Evolutionary conservation across 768 basidiomycete genomes (phyloP).

Genomic region (Psilocybe sp.): DNA sequence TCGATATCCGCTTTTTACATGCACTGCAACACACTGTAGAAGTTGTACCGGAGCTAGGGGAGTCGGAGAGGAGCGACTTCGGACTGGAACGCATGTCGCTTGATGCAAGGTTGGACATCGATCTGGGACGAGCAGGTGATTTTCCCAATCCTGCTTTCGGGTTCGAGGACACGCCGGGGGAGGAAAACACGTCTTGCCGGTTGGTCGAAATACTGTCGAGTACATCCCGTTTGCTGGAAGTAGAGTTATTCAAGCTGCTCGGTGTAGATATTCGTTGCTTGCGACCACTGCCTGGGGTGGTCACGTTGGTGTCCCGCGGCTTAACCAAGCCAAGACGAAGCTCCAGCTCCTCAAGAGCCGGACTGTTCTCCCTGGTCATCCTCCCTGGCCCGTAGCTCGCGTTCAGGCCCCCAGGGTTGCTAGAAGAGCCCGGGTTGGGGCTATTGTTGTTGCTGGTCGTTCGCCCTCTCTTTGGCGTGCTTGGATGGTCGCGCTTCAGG

Average conservation of each 20-base stretch:
- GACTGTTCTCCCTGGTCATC: constrained; percentile 51
- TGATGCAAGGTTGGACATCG: neutral
- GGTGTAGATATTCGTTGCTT: constrained; percentile 37
- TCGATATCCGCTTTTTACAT: constrained; percentile 60
- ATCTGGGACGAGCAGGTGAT: neutral
- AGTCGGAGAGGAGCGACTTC: neutral
- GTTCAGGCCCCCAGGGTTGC: constrained; percentile 45
- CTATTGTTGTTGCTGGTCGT: constrained; percentile 25
- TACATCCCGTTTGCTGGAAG: neutral
- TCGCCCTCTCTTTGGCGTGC: constrained; percentile 40
- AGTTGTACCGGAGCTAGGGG: constrained; percentile 23
- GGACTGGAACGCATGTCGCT: too few species aligned
- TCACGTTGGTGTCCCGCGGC: constrained; percentile 52
- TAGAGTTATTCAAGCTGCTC: neutral
- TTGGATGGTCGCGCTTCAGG: constrained; percentile 46
- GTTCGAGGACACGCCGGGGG: too few species aligned
- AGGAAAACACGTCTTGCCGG: too few species aligned
- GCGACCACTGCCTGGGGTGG: constrained; percentile 54
- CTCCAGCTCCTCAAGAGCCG: constrained; percentile 63
- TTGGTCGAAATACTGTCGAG: too few species aligned
- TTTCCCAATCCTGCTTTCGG: too few species aligned
- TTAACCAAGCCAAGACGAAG: constrained; percentile 55
- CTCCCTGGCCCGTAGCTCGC: constrained; percentile 27
- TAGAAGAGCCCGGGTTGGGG: constrained; percentile 20
- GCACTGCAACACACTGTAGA: constrained; percentile 51